Evolutionary conservation across 2,329 filamentous ascomycete species (phyloP).

Genomic region (Trichoderma lentiforme): DNA sequence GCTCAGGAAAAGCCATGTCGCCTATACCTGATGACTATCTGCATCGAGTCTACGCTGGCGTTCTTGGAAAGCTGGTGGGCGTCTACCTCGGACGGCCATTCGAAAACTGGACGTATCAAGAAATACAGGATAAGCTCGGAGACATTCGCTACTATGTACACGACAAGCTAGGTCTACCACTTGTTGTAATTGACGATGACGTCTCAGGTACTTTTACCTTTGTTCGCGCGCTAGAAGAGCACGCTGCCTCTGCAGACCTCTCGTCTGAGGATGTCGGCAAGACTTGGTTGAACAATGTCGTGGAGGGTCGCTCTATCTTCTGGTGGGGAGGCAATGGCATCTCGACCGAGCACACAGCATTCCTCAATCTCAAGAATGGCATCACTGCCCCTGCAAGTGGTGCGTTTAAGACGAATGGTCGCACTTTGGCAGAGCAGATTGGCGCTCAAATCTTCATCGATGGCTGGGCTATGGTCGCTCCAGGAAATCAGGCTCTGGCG

Average conservation of each 20-base stretch:
- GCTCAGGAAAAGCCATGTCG: not conserved
- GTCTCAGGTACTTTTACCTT: not conserved
- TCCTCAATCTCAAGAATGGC: constrained; percentile 34
- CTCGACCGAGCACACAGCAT: constrained; percentile 39
- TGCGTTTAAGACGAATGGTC: constrained; percentile 20
- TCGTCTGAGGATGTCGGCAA: not conserved
- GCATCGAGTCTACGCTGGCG: not conserved
- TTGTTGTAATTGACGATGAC: constrained; percentile 35
- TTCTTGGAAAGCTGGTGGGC: not conserved
- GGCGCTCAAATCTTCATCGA: constrained; percentile 41
- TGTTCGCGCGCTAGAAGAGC: not conserved
- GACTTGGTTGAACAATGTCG: constrained; percentile 20
- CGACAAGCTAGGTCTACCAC: constrained; percentile 25
- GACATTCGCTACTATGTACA: constrained; percentile 33
- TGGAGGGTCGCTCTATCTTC: constrained; percentile 29
- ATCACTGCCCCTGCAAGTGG: constrained; percentile 24
- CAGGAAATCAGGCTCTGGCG: constrained; percentile 32
- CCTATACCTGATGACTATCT: not conserved
- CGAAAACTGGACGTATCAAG: constrained; percentile 36
- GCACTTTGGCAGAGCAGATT: constrained; percentile 32
- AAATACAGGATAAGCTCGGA: constrained; percentile 32
- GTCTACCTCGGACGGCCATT: constrained; percentile 31
- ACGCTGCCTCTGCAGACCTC: not conserved
- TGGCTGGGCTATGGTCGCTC: constrained; percentile 34
- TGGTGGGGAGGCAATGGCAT: constrained; percentile 40